Evolutionary conservation across 371 early-diverging fungal species (phyloP), one percentile per base, ranked within the genome.

Genomic region (Phascolomyces articulosus): DNA sequence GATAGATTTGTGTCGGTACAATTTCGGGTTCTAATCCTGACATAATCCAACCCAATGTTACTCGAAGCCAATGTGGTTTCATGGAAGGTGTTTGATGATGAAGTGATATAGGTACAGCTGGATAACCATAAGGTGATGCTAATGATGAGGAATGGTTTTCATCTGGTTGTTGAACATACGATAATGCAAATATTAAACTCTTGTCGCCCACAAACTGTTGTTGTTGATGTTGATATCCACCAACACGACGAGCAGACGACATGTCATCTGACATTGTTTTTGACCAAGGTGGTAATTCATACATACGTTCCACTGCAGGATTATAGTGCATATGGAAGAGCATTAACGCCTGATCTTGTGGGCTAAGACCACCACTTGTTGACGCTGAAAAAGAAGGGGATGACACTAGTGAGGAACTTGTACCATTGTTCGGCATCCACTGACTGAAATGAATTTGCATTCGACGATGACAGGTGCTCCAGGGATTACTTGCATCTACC

Each of bases 191-290:
- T 27, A 82, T 71, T 61, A 82, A 29, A 20, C 72, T 69, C 51
- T 71, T 71, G 67, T 82, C 82, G n/a, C 82, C 82, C 11, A 82
- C 68, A 60, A 73, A 82, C 24, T 56, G 57, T 10, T 56, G 34
- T 11, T 34, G 34, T 34, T 34, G 34, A 11, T 6, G 34, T 9
- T 34, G 34, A 11, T n/a, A n/a, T n/a, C n/a, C 63, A 55, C 38
- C 38, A 13, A 6, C 38, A 38, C 13, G 38, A 38, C n/a, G 11
- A 34, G 34, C 34, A 34, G 34, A 34, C 0, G 34, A 34, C 34
- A 34, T 34, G 11, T 18, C 44, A 44, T 44, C 44, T 44, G 6
- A 44, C 44, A 44, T n/a, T 18, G 16, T 44, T 44, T 63, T 55
- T 40, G 47, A 34, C 26, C 71, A 70, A 27, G 58, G 54, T 23